Conservation (phyloP, 2,329 filamentous ascomycete genomes). For the Penicillium sp. region DNA sequence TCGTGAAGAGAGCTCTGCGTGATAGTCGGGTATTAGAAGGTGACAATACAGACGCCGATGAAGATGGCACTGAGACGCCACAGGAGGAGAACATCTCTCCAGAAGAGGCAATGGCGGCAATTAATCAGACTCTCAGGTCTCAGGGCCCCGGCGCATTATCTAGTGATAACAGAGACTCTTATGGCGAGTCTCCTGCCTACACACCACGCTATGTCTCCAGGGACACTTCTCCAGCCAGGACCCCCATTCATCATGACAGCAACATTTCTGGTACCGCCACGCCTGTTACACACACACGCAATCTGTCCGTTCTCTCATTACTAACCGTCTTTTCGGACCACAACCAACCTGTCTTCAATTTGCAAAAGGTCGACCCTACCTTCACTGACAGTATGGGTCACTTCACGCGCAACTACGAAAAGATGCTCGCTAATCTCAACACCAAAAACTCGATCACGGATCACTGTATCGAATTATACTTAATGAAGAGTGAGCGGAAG, state of each 20-base stretch:
- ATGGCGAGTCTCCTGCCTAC: neutral
- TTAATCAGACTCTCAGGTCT: conserved; percentile 26
- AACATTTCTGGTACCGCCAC: conserved; percentile 1
- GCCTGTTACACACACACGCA: conserved; percentile 33
- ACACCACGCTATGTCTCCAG: neutral
- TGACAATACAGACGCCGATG: conserved; percentile 24
- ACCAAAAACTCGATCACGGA: conserved; percentile 58
- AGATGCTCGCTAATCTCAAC: conserved; percentile 56
- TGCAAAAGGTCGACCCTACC: conserved; percentile 68
- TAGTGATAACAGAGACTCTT: neutral
- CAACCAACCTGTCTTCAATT: conserved; percentile 60
- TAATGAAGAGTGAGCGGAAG: conserved; percentile 65
- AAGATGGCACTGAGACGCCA: conserved; percentile 40
- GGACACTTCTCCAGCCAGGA: neutral
- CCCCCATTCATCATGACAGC: neutral
- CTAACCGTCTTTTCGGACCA: conserved; percentile 58
- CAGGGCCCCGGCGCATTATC: neutral
- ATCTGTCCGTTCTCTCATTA: conserved; percentile 53
- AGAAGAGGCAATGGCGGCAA: conserved; percentile 36
- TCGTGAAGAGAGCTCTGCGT: conserved; percentile 13
- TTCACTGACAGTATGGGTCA: conserved; percentile 65
- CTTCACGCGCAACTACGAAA: conserved; percentile 60
- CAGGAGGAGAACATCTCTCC: conserved; percentile 42
- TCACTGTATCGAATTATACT: conserved; percentile 64
- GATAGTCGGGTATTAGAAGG: conserved; percentile 12